Evolutionary conservation across 768 basidiomycete genomes (phyloP).

Genomic region (Nidularia sp.): DNA sequence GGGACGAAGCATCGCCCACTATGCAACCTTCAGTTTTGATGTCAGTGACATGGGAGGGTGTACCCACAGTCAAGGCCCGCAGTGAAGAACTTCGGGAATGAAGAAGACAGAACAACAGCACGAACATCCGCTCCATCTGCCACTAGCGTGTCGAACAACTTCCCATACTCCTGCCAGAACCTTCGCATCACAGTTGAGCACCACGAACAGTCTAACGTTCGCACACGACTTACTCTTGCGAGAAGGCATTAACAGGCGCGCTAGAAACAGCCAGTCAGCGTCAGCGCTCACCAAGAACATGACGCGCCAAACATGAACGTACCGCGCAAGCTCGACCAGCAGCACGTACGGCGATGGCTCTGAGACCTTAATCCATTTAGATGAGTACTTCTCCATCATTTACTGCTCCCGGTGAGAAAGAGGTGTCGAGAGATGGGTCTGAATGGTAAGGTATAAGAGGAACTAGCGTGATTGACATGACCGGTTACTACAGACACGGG

Average conservation of each 20-base stretch:
- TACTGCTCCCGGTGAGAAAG: no score
- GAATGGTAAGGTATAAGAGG: no score
- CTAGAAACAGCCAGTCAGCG: slow-evolving; percentile 23
- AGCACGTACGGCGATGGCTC: slow-evolving; percentile 41
- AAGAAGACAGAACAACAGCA: slow-evolving; percentile 70
- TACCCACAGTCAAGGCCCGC: slow-evolving; percentile 77
- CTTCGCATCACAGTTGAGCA: no score
- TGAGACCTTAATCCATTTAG: slow-evolving; percentile 44
- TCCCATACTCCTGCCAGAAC: slow-evolving; percentile 70
- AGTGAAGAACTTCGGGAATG: slow-evolving; percentile 68
- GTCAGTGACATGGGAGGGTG: background rate
- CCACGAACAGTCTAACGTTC: no score
- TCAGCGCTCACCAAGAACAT: background rate
- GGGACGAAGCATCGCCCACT: slow-evolving; percentile 25
- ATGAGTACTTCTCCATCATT: slow-evolving; percentile 27
- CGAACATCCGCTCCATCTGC: slow-evolving; percentile 52
- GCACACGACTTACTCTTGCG: slow-evolving; percentile 39
- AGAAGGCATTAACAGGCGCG: slow-evolving; percentile 66
- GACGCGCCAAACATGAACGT: no score
- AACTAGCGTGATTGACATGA: no score
- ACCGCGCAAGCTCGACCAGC: slow-evolving; percentile 43
- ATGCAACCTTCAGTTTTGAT: background rate
- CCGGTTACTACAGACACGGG: no score
- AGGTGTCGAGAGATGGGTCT: no score
- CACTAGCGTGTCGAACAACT: slow-evolving; percentile 53